Conservation (phyloP, 2,329 filamentous ascomycete species). For the Aspergillus tamarii region DNA sequence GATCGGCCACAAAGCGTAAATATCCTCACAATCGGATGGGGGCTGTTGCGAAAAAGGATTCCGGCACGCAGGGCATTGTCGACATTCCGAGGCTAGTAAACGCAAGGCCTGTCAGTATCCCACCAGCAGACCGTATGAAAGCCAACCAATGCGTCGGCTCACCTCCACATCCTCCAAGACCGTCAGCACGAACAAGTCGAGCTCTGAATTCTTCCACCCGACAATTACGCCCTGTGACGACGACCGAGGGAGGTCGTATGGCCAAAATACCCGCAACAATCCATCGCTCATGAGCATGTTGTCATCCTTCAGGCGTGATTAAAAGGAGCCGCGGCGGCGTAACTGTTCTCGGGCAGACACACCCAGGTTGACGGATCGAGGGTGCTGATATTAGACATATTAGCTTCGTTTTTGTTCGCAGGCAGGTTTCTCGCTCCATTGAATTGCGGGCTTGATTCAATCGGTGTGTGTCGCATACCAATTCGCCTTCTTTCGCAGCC, state of each 20-base stretch:
- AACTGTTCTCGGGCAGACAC: slow-evolving; percentile 96
- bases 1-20: slow-evolving; percentile 82
- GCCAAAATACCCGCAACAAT: slow-evolving; percentile 98
- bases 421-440: slow-evolving; percentile 3
- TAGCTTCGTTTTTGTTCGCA: slow-evolving; percentile 1
- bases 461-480: slow-evolving; percentile 62
- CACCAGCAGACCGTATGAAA: not conserved
- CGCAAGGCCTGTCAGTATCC: slow-evolving; percentile 11
- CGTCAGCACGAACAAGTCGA: slow-evolving; percentile 88
- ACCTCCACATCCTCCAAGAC: slow-evolving; percentile 91
- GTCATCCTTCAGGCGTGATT: slow-evolving; percentile 54
- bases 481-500: slow-evolving; percentile 74
- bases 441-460: slow-evolving; percentile 7
- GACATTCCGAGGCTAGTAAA: slow-evolving; percentile 69
- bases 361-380: slow-evolving; percentile 73
- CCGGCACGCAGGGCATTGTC: slow-evolving; percentile 85
- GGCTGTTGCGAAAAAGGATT: slow-evolving; percentile 79
- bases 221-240: slow-evolving; percentile 82
- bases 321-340: slow-evolving; percentile 92
- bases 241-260: slow-evolving; percentile 76
- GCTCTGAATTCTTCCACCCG: slow-evolving; percentile 90
- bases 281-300: slow-evolving; percentile 73
- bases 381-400: slow-evolving; percentile 64
- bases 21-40: slow-evolving; percentile 77
- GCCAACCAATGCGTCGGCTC: slow-evolving; percentile 34